These are phyloP conservation scores for Ascoidea asiatica DNA, from an alignment of 805 yeast genomes.

Conservation along the genomic window DNA sequence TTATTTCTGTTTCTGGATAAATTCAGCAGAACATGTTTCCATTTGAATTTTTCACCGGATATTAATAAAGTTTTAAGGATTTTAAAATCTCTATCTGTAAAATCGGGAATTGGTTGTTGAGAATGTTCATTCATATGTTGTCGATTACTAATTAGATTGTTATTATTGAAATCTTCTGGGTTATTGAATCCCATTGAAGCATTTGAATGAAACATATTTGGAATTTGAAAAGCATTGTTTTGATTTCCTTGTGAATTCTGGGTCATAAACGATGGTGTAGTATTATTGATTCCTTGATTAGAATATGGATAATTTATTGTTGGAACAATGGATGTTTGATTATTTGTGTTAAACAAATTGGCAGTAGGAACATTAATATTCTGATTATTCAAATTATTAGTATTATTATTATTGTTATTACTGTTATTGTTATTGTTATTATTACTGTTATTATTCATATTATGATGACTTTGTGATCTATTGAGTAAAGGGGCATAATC, in stretches of 20 bases:
- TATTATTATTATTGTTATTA: too few species aligned
- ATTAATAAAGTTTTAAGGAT: background rate
- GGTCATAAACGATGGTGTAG: background rate
- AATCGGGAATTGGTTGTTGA: background rate
- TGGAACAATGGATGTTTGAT: background rate
- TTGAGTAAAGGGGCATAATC: too few species aligned
- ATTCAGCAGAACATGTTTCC: constrained; percentile 1
- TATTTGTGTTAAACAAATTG: background rate
- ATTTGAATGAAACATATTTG: background rate
- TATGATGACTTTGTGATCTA: background rate
- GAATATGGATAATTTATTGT: background rate
- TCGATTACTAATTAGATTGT: background rate
- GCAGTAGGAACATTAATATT: background rate
- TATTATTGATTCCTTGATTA: background rate
- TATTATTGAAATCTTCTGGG: background rate
- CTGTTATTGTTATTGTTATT: background rate
- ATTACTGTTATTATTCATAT: background rate
- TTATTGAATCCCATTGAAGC: background rate
- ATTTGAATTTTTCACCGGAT: constrained; percentile 3
- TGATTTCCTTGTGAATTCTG: background rate
- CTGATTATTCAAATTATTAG: too few species aligned
- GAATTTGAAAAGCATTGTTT: background rate
- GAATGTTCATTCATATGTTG: background rate
- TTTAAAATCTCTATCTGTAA: constrained; percentile 2
- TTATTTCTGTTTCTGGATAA: background rate